phyloP scores from a whole-genome alignment of 495 filamentous ascomycete species.

The Neurospora sp. region DNA sequence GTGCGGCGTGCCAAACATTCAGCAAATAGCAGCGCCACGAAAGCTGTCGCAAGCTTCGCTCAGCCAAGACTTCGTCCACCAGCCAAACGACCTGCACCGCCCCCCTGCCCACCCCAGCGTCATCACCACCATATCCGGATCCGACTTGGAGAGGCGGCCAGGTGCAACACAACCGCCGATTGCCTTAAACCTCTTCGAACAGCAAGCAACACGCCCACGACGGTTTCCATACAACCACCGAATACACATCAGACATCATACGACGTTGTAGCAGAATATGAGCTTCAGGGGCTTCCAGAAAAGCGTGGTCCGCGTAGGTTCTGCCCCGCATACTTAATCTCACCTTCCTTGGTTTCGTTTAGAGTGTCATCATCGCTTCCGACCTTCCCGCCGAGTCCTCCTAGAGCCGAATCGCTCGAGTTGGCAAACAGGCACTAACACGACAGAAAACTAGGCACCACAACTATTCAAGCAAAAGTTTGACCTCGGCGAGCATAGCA shows the following conservation, averaged over 20 bases:
- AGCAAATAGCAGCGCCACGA: background rate
- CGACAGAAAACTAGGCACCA: slow-evolving; percentile 51
- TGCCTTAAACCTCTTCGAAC: background rate
- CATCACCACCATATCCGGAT: background rate
- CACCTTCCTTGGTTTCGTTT: background rate
- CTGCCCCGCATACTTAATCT: slow-evolving; percentile 4
- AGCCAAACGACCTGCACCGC: background rate
- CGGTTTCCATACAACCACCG: background rate
- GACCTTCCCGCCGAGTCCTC: background rate
- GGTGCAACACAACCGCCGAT: background rate
- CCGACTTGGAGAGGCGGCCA: background rate
- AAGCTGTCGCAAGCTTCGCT: background rate
- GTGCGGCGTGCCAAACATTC: background rate
- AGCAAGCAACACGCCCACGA: background rate
- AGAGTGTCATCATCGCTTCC: background rate
- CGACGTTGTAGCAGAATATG: slow-evolving; percentile 42
- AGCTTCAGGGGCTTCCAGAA: slow-evolving; percentile 96
- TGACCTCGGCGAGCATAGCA: slow-evolving; percentile 87
- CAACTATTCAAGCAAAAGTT: slow-evolving; percentile 86
- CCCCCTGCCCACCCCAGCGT: background rate
- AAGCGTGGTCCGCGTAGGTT: slow-evolving; percentile 65
- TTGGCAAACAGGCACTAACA: background rate
- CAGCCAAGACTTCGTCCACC: background rate
- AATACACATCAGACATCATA: background rate
- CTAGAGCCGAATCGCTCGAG: background rate